A percentile compares a stretch with the other conserved stretches of the same genome.
Conservation (phyloP, 2,329 filamentous ascomycete species). For the Coniosporium tulheliwenetii region DNA sequence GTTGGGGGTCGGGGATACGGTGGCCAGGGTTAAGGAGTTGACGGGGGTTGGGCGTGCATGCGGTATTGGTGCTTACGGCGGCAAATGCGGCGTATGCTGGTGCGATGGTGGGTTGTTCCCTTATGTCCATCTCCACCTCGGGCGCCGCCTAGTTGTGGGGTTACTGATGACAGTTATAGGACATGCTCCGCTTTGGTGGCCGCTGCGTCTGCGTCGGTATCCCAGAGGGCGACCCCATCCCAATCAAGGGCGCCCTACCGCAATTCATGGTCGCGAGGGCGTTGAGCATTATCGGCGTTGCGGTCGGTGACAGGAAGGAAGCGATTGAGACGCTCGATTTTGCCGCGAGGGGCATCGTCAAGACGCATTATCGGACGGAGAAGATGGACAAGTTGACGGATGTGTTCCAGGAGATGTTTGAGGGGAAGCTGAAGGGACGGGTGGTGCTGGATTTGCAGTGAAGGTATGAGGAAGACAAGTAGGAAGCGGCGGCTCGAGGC, state of each 20-base stretch:
- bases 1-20: constrained; percentile 35
- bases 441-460: constrained; percentile 29
- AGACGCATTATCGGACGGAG: constrained; percentile 29
- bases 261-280: constrained; percentile 25
- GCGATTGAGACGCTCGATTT: constrained; percentile 34
- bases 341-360: constrained; percentile 26
- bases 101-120: constrained; percentile 8
- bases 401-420: constrained; percentile 31
- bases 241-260: constrained; percentile 25
- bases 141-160: too few species aligned
- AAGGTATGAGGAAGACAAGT: background rate
- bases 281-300: constrained; percentile 26
- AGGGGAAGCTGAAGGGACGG: constrained; percentile 26
- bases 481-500: too few species aligned
- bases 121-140: too few species aligned
- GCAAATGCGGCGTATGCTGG: constrained; percentile 30
- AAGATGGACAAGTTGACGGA: constrained; percentile 32
- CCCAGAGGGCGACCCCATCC: constrained; percentile 29
- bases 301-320: constrained; percentile 30
- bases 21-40: constrained; percentile 35
- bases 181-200: constrained; percentile 28
- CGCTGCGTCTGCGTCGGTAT: constrained; percentile 30
- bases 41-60: constrained; percentile 44
- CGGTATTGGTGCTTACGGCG: constrained; percentile 39
- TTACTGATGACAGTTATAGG: constrained; percentile 1